Evolutionary conservation across 331 rosid genomes (phyloP).

Genomic region (Cucumis variabilis): DNA sequence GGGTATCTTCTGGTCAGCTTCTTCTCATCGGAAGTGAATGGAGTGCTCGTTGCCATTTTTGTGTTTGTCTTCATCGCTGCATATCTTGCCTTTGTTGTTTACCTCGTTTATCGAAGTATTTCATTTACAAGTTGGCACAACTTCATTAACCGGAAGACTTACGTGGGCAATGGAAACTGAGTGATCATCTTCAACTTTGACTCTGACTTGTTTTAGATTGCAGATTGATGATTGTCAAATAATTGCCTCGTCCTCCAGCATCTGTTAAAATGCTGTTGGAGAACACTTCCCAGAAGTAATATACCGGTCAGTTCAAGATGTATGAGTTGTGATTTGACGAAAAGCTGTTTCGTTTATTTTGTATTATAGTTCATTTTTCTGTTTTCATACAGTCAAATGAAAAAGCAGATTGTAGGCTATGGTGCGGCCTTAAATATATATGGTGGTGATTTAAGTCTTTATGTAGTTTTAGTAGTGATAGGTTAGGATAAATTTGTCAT

Average conservation of each 20-base stretch:
- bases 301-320: neutral
- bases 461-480: neutral
- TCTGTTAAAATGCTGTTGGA: neutral
- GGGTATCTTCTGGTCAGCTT: constrained; percentile 86
- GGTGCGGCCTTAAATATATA: neutral
- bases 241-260: neutral
- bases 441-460: neutral
- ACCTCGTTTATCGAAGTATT: constrained; percentile 63
- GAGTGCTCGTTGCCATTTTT: constrained; percentile 45
- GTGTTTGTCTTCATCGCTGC: constrained; percentile 60
- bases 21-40: constrained; percentile 78
- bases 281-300: constrained; percentile 1
- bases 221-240: neutral
- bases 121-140: constrained; percentile 52
- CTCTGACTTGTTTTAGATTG: neutral
- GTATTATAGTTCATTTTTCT: constrained; percentile 21
- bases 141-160: constrained; percentile 45
- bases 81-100: constrained; percentile 69
- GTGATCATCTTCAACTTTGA: constrained; percentile 28
- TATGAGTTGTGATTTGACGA: neutral
- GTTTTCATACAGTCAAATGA: constrained; percentile 18
- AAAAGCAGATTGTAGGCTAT: neutral
- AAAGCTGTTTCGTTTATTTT: neutral
- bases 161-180: constrained; percentile 46
- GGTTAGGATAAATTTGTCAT: neutral